These are phyloP conservation scores for Setaria italica DNA, from an alignment of 202 grass and related monocot genomes.

Conservation along the genomic window DNA sequence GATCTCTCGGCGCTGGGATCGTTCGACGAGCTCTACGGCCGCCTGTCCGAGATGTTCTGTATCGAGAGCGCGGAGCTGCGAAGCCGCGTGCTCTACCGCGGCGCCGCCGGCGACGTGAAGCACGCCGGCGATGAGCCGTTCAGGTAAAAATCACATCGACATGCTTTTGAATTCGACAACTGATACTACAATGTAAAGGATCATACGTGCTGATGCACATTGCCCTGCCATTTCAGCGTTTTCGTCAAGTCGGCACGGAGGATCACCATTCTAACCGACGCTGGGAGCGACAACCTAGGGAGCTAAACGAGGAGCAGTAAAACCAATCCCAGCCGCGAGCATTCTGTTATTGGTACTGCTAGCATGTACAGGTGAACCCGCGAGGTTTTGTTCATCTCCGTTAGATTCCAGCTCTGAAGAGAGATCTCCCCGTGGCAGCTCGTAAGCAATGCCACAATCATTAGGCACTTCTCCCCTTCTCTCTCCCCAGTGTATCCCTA, in stretches of 20 bases:
- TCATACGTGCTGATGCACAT: conserved; percentile 15
- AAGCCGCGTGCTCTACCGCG: conserved; percentile 71
- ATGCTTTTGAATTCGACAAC: not conserved
- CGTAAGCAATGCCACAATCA: conserved; percentile 1
- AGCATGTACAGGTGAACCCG: conserved; percentile 34
- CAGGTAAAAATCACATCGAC: conserved; percentile 46
- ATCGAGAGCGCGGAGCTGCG: conserved; percentile 61
- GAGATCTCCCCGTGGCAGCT: conserved; percentile 18
- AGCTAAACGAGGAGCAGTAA: conserved; percentile 46
- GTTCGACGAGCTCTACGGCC: conserved; percentile 72
- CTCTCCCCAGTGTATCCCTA: not conserved
- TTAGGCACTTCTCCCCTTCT: not conserved
- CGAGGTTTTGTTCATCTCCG: not conserved
- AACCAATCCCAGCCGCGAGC: not conserved
- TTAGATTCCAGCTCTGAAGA: conserved; percentile 14
- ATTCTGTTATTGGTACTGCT: not conserved
- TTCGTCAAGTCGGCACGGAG: conserved; percentile 78
- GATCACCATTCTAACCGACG: conserved; percentile 71
- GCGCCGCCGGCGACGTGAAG: conserved; percentile 56
- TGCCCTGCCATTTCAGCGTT: conserved; percentile 55
- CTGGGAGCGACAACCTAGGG: conserved; percentile 66
- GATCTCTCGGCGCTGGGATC: conserved; percentile 65
- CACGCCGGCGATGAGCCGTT: conserved; percentile 80
- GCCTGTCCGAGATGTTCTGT: conserved; percentile 74
- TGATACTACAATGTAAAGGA: not conserved